Percentiles rank a stretch among this genome's conserved stretches.
These are phyloP conservation scores for Fusarium austroafricanum DNA, from an alignment of 2,329 filamentous ascomycete species.

Conservation along the genomic window DNA sequence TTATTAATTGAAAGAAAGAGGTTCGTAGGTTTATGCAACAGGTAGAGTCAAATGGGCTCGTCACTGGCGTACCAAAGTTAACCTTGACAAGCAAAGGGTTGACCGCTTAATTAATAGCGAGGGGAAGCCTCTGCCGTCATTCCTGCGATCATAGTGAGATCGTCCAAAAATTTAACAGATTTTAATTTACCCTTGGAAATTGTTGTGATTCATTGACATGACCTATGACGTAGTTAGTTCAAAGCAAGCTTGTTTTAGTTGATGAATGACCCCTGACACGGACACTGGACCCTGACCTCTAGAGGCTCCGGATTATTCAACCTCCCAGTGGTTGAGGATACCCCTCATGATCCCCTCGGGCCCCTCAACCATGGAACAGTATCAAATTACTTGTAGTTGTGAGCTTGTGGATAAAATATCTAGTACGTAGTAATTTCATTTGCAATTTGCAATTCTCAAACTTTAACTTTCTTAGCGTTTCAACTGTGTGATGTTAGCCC, in stretches of 20 bases:
- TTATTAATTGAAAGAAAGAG: background rate
- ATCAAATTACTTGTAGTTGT: background rate
- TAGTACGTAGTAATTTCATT: background rate
- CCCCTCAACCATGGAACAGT: background rate
- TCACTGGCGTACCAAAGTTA: conserved; percentile 9
- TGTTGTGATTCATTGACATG: conserved; percentile 31
- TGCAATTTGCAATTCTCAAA: background rate
- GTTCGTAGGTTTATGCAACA: background rate
- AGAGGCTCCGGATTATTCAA: conserved; percentile 2
- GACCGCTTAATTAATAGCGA: conserved; percentile 27
- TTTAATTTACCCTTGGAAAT: conserved; percentile 18
- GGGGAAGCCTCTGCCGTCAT: conserved; percentile 37
- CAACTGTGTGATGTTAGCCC: background rate
- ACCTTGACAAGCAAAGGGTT: background rate
- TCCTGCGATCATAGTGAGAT: conserved; percentile 6
- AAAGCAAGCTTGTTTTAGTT: conserved; percentile 34
- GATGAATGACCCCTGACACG: conserved; percentile 23
- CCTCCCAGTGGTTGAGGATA: background rate
- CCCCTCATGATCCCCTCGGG: background rate
- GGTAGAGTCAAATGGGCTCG: background rate
- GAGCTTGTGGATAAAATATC: background rate
- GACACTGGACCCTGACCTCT: background rate
- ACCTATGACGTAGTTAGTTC: conserved; percentile 30
- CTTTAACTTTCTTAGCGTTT: background rate
- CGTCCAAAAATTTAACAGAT: conserved; percentile 7